Conservation (phyloP, 305 asterid species). For the Caryopteris hybrid region DNA sequence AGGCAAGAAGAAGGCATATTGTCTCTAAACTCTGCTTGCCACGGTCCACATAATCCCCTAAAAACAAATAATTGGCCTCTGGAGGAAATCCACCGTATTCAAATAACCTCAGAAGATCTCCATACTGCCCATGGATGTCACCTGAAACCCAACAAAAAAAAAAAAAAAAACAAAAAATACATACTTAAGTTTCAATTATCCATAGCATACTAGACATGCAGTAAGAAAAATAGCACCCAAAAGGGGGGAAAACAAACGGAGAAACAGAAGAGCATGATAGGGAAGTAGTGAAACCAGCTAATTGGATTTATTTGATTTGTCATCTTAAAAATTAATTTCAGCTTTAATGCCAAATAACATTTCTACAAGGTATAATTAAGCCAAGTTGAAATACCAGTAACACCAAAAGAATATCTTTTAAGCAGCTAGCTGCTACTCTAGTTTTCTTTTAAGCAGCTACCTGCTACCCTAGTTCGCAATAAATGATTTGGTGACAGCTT, state of each 20-base stretch:
- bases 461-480: too few species aligned
- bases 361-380: not conserved
- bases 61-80: slow-evolving; percentile 43
- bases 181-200: not conserved
- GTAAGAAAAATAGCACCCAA: not conserved
- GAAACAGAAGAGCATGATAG: not conserved
- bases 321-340: not conserved
- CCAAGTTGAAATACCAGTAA: not conserved
- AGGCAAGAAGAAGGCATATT: slow-evolving; percentile 41
- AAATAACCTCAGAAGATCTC: slow-evolving; percentile 43
- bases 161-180: not conserved
- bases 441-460: too few species aligned
- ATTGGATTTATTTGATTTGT: not conserved
- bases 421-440: too few species aligned
- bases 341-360: not conserved
- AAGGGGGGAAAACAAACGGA: not conserved
- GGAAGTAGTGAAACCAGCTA: not conserved
- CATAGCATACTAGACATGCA: not conserved
- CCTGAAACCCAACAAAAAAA: slow-evolving; percentile 23
- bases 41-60: slow-evolving; percentile 45
- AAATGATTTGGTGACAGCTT: not conserved
- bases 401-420: not conserved
- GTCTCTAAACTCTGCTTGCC: slow-evolving; percentile 45
- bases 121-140: slow-evolving; percentile 53
- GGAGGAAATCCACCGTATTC: slow-evolving; percentile 50